These are phyloP conservation scores for Ascoidea rubescens DNA, from an alignment of 805 yeast genomes.

Conservation along the genomic window DNA sequence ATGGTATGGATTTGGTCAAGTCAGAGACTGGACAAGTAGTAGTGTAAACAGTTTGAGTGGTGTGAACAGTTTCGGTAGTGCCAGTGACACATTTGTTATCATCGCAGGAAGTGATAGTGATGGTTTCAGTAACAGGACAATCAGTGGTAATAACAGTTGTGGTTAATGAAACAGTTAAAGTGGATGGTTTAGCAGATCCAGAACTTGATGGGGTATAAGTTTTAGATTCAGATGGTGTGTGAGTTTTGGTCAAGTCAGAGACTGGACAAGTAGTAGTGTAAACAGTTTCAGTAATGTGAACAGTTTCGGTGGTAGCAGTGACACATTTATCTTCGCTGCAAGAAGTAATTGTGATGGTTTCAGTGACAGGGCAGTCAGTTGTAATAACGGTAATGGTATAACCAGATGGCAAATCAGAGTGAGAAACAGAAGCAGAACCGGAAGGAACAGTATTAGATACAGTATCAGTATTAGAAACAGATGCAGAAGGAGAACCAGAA, in stretches of 20 bases:
- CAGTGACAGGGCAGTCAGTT: slow-evolving; percentile 1
- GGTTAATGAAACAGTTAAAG: background rate
- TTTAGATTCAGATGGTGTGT: background rate
- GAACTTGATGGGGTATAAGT: background rate
- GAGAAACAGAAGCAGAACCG: background rate
- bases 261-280: slow-evolving; percentile 10
- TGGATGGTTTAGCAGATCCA: slow-evolving; percentile 1
- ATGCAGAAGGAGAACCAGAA: background rate
- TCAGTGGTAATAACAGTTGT: background rate
- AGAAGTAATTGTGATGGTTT: slow-evolving; percentile 9
- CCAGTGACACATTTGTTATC: background rate
- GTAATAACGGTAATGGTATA: background rate
- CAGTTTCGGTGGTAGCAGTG: slow-evolving; percentile 1
- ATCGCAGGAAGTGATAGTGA: background rate
- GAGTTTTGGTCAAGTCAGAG: background rate
- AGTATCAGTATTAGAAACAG: background rate
- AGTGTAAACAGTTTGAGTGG: background rate
- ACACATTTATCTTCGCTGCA: slow-evolving; percentile 4
- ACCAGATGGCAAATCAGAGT: background rate
- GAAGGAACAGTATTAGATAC: background rate
- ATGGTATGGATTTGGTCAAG: no score
- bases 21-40: slow-evolving; percentile 1
- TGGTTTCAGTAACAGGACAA: background rate
- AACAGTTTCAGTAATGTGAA: slow-evolving; percentile 2
- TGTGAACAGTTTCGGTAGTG: background rate